Evolutionary conservation across 2,329 filamentous ascomycete genomes (phyloP).

Genomic region (Cordyceps javanica): DNA sequence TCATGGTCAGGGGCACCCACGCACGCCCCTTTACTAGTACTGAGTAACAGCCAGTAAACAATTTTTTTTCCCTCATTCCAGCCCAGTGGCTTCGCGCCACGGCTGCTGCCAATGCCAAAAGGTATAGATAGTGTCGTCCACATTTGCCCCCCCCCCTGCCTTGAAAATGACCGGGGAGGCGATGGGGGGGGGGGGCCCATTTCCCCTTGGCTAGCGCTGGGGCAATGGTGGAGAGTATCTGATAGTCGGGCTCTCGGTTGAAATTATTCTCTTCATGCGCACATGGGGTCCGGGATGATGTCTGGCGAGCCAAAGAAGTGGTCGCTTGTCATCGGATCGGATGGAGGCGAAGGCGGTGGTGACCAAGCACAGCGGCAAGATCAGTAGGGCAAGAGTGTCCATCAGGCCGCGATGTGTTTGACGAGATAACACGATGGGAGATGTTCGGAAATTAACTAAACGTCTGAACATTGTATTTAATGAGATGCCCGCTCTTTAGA

Average conservation of each 20-base stretch:
- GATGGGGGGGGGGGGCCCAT: background rate
- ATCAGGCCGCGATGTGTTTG: background rate
- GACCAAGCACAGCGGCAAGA: background rate
- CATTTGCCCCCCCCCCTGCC: background rate
- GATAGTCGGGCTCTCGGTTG: background rate
- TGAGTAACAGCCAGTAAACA: background rate
- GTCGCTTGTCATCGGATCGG: conserved; percentile 8
- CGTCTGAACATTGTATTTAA: no score
- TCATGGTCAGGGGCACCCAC: background rate
- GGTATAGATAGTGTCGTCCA: background rate
- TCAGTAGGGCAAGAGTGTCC: background rate
- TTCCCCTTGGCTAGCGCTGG: conserved; percentile 1
- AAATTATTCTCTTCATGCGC: background rate
- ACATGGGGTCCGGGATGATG: conserved; percentile 2
- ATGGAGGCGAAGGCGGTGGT: background rate
- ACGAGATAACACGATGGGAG: background rate
- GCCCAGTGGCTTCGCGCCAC: background rate
- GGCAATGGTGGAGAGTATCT: background rate
- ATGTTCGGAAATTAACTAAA: conserved; percentile 1
- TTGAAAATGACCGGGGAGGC: background rate
- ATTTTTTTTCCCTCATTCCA: background rate
- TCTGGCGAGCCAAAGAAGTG: no score
- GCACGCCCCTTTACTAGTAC: background rate
- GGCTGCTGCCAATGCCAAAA: background rate
- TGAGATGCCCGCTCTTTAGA: no score